phyloP scores from a whole-genome alignment of 345 rosid genomes.

The Lepidium sativum region DNA sequence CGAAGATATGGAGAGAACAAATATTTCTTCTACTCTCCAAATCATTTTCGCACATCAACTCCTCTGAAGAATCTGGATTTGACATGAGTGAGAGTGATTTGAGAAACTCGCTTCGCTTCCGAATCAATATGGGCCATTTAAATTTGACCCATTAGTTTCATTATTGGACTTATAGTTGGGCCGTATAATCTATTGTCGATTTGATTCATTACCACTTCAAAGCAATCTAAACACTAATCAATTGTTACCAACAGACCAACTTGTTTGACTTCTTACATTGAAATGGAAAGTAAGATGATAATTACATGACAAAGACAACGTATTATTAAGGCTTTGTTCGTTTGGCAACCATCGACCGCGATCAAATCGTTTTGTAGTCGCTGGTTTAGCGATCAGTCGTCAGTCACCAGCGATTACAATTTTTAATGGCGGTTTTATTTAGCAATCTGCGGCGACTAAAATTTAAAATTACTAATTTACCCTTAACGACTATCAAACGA shows the following conservation, averaged over 20 bases:
- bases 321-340: too few relatives aligned
- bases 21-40: constrained; percentile 39
- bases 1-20: constrained; percentile 8
- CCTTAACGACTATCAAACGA: too few relatives aligned
- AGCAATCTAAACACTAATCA: not conserved
- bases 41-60: constrained; percentile 42
- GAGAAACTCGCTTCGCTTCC: not conserved
- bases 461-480: too few relatives aligned
- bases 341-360: too few relatives aligned
- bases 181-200: too few relatives aligned
- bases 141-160: not conserved
- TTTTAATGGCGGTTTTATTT: too few relatives aligned
- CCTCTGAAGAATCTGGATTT: constrained; percentile 36
- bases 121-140: not conserved
- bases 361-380: too few relatives aligned
- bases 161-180: not conserved
- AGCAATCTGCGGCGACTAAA: too few relatives aligned
- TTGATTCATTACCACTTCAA: too few relatives aligned
- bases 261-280: not conserved
- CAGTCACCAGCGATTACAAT: too few relatives aligned
- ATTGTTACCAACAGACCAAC: not conserved
- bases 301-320: constrained; percentile 12
- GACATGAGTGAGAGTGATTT: not conserved
- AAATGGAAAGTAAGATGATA: constrained; percentile 5
- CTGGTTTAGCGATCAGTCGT: too few relatives aligned